Base-by-base conservation (phyloP, 768 basidiomycete genomes). In the Leccinum fibrillosum region DNA sequence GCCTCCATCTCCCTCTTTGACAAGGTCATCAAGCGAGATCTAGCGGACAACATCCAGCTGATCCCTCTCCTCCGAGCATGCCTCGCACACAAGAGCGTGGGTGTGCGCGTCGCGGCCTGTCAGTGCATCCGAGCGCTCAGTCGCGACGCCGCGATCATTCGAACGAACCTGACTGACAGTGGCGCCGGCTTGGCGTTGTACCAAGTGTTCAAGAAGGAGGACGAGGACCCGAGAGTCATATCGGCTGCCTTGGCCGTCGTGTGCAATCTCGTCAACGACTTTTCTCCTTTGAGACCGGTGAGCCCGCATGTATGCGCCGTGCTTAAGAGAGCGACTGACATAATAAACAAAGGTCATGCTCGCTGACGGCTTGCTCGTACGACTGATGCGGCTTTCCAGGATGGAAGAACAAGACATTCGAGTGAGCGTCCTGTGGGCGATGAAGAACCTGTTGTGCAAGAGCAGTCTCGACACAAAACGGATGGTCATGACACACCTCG, bases 261-360 rank as follows among this genome's bases (percentile, higher is more conserved):
- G 4, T 92, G 92, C 72, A 96, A 97, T 69, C 80, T 95, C 45
- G 83, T 95, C 8, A 87, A 86, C 53, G 90, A 92, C 54, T 94
- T 92, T 72, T 93, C 92, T 11, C 92, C 93, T 7, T 69, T 94
- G 62, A 77, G 86, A 60, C 74, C 78, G 54, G 91, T 92, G 64
- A 63, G 39, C n/a, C 39, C 10, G 10, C n/a, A 42, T 42, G 10
- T 42, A 42, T 21, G 37, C 15, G 12, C 21, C 30, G 45, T 35
- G 52, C 57, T 63, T 26, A 57, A 49, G 15, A 49, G 50, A 39
- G 50, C 23, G 51, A 39, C 34, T 10, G 17, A 44, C 32, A 19
- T 2, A 42, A 11, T 42, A n/a, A n/a, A 42, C 4, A 42, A 57
- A 91, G 86, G 79, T 78, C 7, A 81, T 90, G 57, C 73, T 94